Conservation (phyloP, 176 grass and related monocot genomes). For the Tillandsia leiboldiana region DNA sequence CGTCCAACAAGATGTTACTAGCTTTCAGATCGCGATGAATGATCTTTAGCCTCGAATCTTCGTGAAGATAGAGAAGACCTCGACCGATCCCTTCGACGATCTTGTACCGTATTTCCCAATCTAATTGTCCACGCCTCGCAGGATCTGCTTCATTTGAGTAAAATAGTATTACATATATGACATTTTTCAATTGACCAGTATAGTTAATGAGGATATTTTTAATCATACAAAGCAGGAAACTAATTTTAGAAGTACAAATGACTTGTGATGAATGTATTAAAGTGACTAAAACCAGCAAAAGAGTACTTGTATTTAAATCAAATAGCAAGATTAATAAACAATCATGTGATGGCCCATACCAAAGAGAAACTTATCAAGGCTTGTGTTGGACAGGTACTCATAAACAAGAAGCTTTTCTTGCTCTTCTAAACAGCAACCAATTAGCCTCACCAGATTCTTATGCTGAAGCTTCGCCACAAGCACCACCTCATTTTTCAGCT, state of each 20-base stretch:
- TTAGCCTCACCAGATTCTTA: conserved; percentile 38
- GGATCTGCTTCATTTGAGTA: conserved; percentile 18
- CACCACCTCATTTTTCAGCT: conserved; percentile 39
- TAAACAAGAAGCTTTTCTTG: conserved; percentile 44
- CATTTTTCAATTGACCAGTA: not conserved
- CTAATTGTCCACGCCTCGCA: conserved; percentile 1
- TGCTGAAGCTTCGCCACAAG: conserved; percentile 53
- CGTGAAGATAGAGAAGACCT: conserved; percentile 58
- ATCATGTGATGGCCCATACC: conserved; percentile 1
- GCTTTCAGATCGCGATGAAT: conserved; percentile 47
- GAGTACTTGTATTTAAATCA: not conserved
- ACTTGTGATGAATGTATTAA: not conserved
- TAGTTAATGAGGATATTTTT: not conserved
- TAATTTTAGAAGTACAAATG: too few relatives aligned
- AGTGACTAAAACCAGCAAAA: not conserved
- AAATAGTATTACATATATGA: too few relatives aligned
- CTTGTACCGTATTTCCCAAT: conserved; percentile 27
- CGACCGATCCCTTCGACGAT: conserved; percentile 43
- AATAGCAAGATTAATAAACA: too few relatives aligned
- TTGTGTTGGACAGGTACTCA: conserved; percentile 37
- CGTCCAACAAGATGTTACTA: conserved; percentile 42
- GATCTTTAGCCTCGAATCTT: conserved; percentile 42
- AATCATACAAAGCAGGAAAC: not conserved
- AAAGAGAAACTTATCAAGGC: conserved; percentile 39
- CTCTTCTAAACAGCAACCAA: conserved; percentile 39